These are phyloP conservation scores for Xylona heveae DNA, from an alignment of 495 filamentous ascomycete species.

Conservation along the genomic window DNA sequence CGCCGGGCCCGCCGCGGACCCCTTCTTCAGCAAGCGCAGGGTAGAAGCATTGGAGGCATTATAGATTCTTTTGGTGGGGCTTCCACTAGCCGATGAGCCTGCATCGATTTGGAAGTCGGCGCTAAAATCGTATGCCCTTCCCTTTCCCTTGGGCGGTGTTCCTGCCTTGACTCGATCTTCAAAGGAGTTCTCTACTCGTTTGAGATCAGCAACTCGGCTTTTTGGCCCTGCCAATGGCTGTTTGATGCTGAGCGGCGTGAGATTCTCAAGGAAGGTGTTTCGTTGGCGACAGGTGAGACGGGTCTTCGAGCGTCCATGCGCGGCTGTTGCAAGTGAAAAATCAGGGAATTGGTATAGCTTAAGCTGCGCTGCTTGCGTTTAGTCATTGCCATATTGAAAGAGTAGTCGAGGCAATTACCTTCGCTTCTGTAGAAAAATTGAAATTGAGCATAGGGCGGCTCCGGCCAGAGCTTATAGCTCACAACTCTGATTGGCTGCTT, in stretches of 20 bases:
- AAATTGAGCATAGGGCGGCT: slow-evolving; percentile 9
- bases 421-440: slow-evolving; percentile 13
- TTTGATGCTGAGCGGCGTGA: not conserved
- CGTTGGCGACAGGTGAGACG: not conserved
- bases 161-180: not conserved
- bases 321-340: not conserved
- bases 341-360: not conserved
- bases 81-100: too few relatives aligned
- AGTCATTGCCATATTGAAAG: not conserved
- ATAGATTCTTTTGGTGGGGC: too few relatives aligned
- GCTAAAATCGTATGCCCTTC: too few relatives aligned
- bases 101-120: too few relatives aligned
- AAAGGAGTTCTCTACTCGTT: not conserved
- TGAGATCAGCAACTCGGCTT: not conserved
- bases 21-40: slow-evolving; percentile 23
- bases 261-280: not conserved
- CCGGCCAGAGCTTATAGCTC: slow-evolving; percentile 4
- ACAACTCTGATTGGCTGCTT: slow-evolving; percentile 2
- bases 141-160: too few relatives aligned
- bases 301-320: not conserved
- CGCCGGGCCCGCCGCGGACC: slow-evolving; percentile 22
- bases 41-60: too few relatives aligned
- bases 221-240: not conserved
- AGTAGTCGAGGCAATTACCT: slow-evolving; percentile 4
- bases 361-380: not conserved